A percentile compares a stretch with the other conserved stretches of the same genome.
These are phyloP conservation scores for Coprinopsis cinerea DNA, from an alignment of 768 basidiomycete genomes.

Conservation along the genomic window DNA sequence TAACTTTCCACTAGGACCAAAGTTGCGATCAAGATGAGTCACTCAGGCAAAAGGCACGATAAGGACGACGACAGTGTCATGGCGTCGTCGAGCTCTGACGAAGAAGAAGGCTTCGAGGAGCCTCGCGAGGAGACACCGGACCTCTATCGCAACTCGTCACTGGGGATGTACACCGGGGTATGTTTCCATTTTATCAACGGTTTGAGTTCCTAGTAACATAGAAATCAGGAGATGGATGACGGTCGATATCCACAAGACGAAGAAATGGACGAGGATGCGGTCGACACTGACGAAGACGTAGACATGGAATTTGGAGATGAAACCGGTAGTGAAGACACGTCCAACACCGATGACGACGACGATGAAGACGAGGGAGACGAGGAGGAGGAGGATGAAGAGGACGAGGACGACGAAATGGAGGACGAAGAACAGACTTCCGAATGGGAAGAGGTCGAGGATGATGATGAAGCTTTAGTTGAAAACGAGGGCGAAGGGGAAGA, in stretches of 20 bases:
- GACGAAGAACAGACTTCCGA: conserved; percentile 32
- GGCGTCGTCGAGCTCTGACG: conserved; percentile 45
- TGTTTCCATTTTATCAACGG: conserved; percentile 25
- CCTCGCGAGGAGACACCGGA: conserved; percentile 82
- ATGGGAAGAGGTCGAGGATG: conserved; percentile 66
- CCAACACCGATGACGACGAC: conserved; percentile 64
- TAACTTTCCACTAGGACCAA: conserved; percentile 58
- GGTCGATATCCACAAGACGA: conserved; percentile 62
- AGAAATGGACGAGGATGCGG: conserved; percentile 77
- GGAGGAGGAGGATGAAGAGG: conserved; percentile 43
- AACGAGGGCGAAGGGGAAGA: conserved; percentile 46
- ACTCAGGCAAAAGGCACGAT: conserved; percentile 48
- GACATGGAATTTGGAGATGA: conserved; percentile 87
- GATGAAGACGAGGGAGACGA: conserved; percentile 48
- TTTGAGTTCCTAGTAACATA: conserved; percentile 9
- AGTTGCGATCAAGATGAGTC: conserved; percentile 97
- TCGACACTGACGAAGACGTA: conserved; percentile 70
- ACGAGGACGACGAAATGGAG: conserved; percentile 40
- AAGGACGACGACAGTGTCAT: conserved; percentile 31
- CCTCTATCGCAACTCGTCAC: conserved; percentile 90
- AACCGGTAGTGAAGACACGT: conserved; percentile 77
- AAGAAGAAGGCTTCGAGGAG: conserved; percentile 58
- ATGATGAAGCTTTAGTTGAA: conserved; percentile 58
- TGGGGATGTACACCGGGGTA: conserved; percentile 93
- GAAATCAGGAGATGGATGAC: conserved; percentile 78